These are phyloP conservation scores for Circinella minor DNA, from an alignment of 371 early-diverging fungal genomes.

Conservation along the genomic window DNA sequence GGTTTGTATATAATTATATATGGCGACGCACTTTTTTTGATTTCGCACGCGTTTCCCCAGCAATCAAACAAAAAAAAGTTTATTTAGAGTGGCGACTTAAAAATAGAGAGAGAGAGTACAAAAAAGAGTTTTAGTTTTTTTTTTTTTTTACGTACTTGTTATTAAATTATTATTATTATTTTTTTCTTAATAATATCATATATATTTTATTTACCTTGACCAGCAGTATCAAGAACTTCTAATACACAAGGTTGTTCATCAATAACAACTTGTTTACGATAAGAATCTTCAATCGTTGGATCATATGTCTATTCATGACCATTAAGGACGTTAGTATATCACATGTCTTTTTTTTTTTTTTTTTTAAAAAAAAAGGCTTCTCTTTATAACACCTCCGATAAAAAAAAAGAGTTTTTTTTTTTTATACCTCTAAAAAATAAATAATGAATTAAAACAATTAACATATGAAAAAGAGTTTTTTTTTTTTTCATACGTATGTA, in stretches of 20 bases:
- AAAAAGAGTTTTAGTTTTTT: neutral
- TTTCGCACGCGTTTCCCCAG: neutral
- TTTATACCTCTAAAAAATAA: neutral
- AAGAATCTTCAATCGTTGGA: constrained; percentile 97
- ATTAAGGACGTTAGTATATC: neutral
- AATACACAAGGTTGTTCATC: constrained; percentile 93
- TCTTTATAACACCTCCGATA: neutral
- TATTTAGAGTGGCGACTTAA: constrained; percentile 3
- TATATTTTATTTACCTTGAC: constrained; percentile 77
- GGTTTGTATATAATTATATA: neutral
- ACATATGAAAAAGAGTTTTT: too few species aligned
- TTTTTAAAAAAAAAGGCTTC: neutral
- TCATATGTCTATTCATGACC: constrained; percentile 77
- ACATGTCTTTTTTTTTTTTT: too few species aligned
- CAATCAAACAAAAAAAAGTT: neutral
- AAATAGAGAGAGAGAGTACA: too few species aligned
- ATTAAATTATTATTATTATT: neutral
- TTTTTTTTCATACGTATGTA: too few species aligned
- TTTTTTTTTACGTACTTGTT: too few species aligned
- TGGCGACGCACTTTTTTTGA: neutral
- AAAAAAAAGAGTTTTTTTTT: neutral
- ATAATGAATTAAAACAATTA: too few species aligned
- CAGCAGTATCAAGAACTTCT: constrained; percentile 95
- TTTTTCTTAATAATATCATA: constrained; percentile 3
- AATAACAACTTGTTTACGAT: constrained; percentile 95